A percentile compares a stretch with the other conserved stretches of the same genome.
These are phyloP conservation scores for Verticillium nubilum DNA, from an alignment of 2,329 filamentous ascomycete genomes.

Conservation along the genomic window DNA sequence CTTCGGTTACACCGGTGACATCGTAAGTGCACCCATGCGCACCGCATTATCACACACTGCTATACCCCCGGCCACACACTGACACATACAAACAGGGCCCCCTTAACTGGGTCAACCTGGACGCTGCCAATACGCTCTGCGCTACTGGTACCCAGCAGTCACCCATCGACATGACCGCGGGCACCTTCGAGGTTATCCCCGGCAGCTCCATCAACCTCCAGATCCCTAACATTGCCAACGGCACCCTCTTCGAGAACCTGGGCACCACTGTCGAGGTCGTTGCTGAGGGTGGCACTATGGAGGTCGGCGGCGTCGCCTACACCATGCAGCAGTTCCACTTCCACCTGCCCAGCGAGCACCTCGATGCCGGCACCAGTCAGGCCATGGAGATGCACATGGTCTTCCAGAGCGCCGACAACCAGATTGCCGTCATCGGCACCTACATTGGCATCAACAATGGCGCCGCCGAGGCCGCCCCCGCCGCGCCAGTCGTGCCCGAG, in stretches of 20 bases:
- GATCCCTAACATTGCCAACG: slow-evolving; percentile 30
- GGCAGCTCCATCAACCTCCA: slow-evolving; percentile 18
- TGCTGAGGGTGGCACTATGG: slow-evolving; percentile 29
- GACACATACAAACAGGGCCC: slow-evolving; percentile 23
- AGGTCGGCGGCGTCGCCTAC: slow-evolving; percentile 27
- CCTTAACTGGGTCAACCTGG: slow-evolving; percentile 39
- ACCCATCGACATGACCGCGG: slow-evolving; percentile 34
- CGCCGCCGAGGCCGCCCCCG: slow-evolving; percentile 10
- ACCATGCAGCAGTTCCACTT: slow-evolving; percentile 43
- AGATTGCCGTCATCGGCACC: slow-evolving; percentile 37
- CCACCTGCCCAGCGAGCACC: slow-evolving; percentile 43
- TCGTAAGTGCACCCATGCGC: slow-evolving; percentile 17
- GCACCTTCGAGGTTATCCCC: slow-evolving; percentile 12
- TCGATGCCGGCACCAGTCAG: slow-evolving; percentile 37
- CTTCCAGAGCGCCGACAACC: slow-evolving; percentile 35
- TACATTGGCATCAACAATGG: slow-evolving; percentile 34
- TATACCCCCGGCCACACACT: not conserved
- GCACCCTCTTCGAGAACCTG: slow-evolving; percentile 49
- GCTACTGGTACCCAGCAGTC: slow-evolving; percentile 39
- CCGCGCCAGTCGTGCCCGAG: slow-evolving; percentile 3
- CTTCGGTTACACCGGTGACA: slow-evolving; percentile 30
- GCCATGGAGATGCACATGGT: slow-evolving; percentile 57
- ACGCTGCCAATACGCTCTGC: slow-evolving; percentile 32
- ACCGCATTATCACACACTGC: not conserved
- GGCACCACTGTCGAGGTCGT: slow-evolving; percentile 53